Conservation (phyloP, 2,329 filamentous ascomycete species). For the Aspergillus sp. region DNA sequence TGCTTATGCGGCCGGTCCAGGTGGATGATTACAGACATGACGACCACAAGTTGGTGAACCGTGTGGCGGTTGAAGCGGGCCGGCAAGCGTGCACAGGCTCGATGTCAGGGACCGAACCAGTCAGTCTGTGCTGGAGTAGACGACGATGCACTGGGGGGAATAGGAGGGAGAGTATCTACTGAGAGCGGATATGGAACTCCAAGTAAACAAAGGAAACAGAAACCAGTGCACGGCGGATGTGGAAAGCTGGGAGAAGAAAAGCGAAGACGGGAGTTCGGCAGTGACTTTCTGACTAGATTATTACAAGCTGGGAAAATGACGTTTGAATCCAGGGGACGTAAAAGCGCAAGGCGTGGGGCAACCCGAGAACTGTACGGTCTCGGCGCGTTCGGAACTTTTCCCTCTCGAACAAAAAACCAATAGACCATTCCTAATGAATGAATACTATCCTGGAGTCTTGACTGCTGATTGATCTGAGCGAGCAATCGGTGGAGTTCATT, state of each 20-base stretch:
- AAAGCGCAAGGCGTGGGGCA: constrained; percentile 4
- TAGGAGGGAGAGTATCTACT: neutral
- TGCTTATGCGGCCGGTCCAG: constrained; percentile 46
- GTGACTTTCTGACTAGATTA: neutral
- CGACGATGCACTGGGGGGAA: neutral
- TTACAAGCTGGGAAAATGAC: constrained; percentile 3
- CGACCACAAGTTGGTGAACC: constrained; percentile 22
- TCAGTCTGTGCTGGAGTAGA: neutral
- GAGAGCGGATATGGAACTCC: neutral
- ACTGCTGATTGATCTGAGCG: neutral
- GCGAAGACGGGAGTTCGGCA: neutral
- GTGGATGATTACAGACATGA: constrained; percentile 50
- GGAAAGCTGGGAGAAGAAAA: neutral
- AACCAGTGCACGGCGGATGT: neutral
- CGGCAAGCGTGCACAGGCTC: neutral
- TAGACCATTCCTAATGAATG: neutral
- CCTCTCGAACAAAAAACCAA: neutral
- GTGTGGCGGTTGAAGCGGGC: constrained; percentile 3
- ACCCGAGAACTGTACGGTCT: neutral
- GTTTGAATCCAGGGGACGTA: constrained; percentile 4
- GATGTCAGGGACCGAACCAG: neutral
- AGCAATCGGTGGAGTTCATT: neutral
- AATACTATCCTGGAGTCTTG: neutral
- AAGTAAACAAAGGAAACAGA: neutral
- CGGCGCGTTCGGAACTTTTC: neutral